A percentile compares a stretch with the other conserved stretches of the same genome.
phyloP scores from a whole-genome alignment of 108 stramenopile genomes.

The Cyclotella kingstonii region DNA sequence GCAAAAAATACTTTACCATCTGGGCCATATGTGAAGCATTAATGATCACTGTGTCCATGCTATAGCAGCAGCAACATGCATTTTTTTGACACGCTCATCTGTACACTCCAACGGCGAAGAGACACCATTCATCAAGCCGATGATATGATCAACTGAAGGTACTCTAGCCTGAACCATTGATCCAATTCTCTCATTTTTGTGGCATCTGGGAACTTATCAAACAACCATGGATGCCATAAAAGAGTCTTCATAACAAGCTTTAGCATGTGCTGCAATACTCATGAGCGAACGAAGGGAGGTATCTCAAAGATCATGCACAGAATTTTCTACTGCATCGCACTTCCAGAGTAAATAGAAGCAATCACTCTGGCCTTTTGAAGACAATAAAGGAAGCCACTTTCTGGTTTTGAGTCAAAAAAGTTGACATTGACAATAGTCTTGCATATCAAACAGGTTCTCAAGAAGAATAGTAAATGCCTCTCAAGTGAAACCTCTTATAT shows the following conservation, averaged over 20 bases:
- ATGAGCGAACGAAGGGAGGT: background rate
- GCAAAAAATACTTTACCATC: conserved; percentile 11
- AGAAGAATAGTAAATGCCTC: too few species aligned
- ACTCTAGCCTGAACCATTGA: background rate
- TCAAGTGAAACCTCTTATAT: too few species aligned
- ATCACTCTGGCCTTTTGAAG: background rate
- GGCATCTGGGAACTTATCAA: conserved; percentile 10
- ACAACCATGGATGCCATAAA: background rate
- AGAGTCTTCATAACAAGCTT: background rate
- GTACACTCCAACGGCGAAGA: background rate
- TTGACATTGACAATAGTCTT: background rate
- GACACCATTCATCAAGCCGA: conserved; percentile 17
- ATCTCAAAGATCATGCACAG: background rate
- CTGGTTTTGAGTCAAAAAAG: background rate
- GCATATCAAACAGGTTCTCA: background rate
- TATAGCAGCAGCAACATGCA: conserved; percentile 10
- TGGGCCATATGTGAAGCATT: conserved; percentile 9
- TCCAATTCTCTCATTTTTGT: conserved; percentile 3
- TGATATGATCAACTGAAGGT: background rate
- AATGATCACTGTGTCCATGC: conserved; percentile 6
- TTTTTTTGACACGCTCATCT: background rate
- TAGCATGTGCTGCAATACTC: conserved; percentile 1
- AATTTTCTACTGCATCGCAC: too few species aligned
- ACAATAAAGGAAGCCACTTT: too few species aligned
- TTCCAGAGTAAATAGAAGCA: background rate